Percentiles rank a stretch among this genome's conserved stretches.
phyloP scores from a whole-genome alignment of 495 filamentous ascomycete species.

The Penicillium dipodomyicola region DNA sequence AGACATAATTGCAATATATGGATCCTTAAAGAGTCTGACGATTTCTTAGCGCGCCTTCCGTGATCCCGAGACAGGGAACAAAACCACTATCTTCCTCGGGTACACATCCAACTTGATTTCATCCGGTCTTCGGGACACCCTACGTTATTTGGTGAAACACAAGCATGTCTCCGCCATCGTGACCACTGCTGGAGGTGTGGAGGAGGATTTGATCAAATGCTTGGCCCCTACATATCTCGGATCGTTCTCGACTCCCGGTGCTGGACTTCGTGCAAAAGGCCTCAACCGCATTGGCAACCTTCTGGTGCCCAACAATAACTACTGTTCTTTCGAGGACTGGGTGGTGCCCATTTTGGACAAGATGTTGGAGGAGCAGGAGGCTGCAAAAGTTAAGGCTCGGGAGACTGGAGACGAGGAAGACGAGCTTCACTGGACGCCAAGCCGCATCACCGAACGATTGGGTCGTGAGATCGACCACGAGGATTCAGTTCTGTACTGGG shows the following conservation, averaged over 20 bases:
- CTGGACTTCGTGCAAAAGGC: slow-evolving; percentile 72
- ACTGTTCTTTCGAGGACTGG: slow-evolving; percentile 98
- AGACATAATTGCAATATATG: background rate
- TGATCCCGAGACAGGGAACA: slow-evolving; percentile 67
- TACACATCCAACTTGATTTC: slow-evolving; percentile 98
- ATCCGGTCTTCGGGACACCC: slow-evolving; percentile 83
- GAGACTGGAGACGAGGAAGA: slow-evolving; percentile 57
- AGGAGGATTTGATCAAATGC: slow-evolving; percentile 98
- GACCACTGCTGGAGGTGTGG: slow-evolving; percentile 92
- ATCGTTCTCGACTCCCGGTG: slow-evolving; percentile 71
- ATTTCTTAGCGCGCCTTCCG: slow-evolving; percentile 63
- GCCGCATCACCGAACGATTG: slow-evolving; percentile 77
- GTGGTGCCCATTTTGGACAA: slow-evolving; percentile 83
- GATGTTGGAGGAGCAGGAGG: slow-evolving; percentile 92
- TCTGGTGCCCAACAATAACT: slow-evolving; percentile 94
- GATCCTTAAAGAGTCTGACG: background rate
- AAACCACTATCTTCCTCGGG: slow-evolving; percentile 91
- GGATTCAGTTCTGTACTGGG: slow-evolving; percentile 89
- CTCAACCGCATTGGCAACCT: slow-evolving; percentile 96
- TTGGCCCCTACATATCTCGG: slow-evolving; percentile 90
- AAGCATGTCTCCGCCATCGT: slow-evolving; percentile 88
- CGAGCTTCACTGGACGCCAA: slow-evolving; percentile 85
- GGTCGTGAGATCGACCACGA: slow-evolving; percentile 92
- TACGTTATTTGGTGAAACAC: slow-evolving; percentile 90
- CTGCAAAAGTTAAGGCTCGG: slow-evolving; percentile 48